Conservation (phyloP, 345 rosid genomes). For the Gossypium thurberi region DNA sequence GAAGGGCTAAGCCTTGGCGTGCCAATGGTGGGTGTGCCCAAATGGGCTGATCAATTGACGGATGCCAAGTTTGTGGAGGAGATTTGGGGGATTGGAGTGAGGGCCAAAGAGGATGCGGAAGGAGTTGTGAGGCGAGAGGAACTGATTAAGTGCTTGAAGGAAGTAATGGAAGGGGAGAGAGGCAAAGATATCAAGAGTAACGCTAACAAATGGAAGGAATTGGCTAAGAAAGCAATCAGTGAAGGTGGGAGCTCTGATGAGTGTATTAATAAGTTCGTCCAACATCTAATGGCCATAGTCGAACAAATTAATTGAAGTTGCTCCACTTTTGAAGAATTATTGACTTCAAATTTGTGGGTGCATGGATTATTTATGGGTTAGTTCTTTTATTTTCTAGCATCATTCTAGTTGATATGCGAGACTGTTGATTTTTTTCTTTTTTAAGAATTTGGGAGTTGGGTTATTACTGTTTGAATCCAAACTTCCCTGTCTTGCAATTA, state of each 20-base stretch:
- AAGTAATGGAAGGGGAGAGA: slow-evolving; percentile 53
- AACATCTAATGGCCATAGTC: slow-evolving; percentile 14
- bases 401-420: too few species aligned
- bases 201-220: slow-evolving; percentile 44
- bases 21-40: slow-evolving; percentile 63
- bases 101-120: slow-evolving; percentile 44
- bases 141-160: slow-evolving; percentile 43
- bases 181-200: slow-evolving; percentile 38
- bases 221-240: slow-evolving; percentile 40
- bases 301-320: not conserved
- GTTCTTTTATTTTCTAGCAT: too few species aligned
- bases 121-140: slow-evolving; percentile 55
- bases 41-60: slow-evolving; percentile 59
- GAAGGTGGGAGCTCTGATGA: slow-evolving; percentile 60
- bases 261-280: slow-evolving; percentile 40
- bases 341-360: not conserved
- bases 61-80: slow-evolving; percentile 62
- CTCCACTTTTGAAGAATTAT: not conserved
- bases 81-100: slow-evolving; percentile 55
- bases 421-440: too few species aligned
- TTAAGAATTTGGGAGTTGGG: too few species aligned
- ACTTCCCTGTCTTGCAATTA: too few species aligned
- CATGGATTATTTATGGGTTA: too few species aligned
- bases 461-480: too few species aligned
- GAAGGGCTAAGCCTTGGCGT: slow-evolving; percentile 67